These are phyloP conservation scores for Tolypocladium nubicola DNA, from an alignment of 2,329 filamentous ascomycete genomes.

Conservation along the genomic window DNA sequence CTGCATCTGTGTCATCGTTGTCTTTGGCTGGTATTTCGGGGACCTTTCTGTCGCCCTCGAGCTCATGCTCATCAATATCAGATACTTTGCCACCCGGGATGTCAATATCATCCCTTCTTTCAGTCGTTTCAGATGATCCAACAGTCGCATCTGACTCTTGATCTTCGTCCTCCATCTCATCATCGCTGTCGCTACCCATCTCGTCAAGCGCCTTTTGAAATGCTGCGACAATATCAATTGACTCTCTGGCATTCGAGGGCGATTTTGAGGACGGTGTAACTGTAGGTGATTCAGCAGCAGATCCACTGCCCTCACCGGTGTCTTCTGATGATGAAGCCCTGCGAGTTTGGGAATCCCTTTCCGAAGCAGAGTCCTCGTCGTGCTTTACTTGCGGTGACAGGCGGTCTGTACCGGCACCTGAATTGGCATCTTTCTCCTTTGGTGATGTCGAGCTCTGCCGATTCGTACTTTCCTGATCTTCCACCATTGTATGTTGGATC, in stretches of 20 bases:
- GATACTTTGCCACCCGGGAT: too few species aligned
- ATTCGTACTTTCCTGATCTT: not conserved
- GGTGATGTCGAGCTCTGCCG: not conserved
- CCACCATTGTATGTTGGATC: not conserved
- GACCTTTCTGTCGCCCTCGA: too few species aligned
- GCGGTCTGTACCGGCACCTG: not conserved
- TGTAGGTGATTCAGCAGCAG: not conserved
- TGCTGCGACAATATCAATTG: not conserved
- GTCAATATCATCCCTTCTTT: too few species aligned
- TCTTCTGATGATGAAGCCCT: not conserved
- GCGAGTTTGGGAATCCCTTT: not conserved
- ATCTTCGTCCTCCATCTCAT: not conserved
- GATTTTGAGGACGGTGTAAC: not conserved
- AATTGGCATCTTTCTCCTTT: too few species aligned
- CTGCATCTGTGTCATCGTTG: too few species aligned
- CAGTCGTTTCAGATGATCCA: too few species aligned
- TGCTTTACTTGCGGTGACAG: not conserved
- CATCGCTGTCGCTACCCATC: not conserved
- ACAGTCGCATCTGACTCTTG: too few species aligned
- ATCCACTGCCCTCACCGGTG: not conserved
- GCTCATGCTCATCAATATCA: too few species aligned
- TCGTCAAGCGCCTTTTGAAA: not conserved
- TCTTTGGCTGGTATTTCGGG: too few species aligned
- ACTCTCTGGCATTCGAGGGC: not conserved
- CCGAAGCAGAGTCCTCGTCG: not conserved